Evolutionary conservation across 306 rosid species (phyloP), one percentile per base, ranked within the genome.

Genomic region (Lablab purpureus): DNA sequence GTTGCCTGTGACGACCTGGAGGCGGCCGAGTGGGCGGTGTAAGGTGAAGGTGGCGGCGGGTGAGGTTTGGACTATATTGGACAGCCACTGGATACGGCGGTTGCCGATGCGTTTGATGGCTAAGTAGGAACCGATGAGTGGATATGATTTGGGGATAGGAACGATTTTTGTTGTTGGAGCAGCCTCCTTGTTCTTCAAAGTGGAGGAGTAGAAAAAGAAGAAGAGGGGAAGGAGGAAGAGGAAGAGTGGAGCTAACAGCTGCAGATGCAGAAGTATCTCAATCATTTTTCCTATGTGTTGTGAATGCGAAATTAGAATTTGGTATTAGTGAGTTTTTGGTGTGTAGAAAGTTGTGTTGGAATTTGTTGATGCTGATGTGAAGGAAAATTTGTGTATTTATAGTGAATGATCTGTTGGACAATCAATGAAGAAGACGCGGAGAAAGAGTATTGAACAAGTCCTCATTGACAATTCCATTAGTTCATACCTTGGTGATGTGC

Each of bases 21-120:
- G 65, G 2, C 6, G 45, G 71, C 82, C 87, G 7, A 74, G 21
- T 17, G 41, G 41, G 7, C 67, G 82, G 81, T 63, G 73, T 76
- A 93, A 30, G 7, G 64, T 67, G 82, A 79, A 82, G 45, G 98
- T 94, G 83, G 86, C 76, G 7, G 85, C 19, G n/a, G 97, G 91
- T 0, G 96, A 78, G 78, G 6, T 19, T 21, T 34, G 84, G 65
- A 89, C 54, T 0, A 89, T 13, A 23, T 90, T 93, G 15, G 93
- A 79, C 50, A 87, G 51, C 97, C 94, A 94, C 22, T 85, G 82
- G 19, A 47, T 67, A 49, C 17, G 64, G 88, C 1, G 96, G 88
- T 62, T 62, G 1, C 7, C 9, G 82, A 70, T 59, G 12, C 76
- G 69, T 50, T 50, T 41, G 66, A 73, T 0, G 25, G 69, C 68